Conservation (phyloP, 352 stramenopile species). For the Aphanomyces euteiches region DNA sequence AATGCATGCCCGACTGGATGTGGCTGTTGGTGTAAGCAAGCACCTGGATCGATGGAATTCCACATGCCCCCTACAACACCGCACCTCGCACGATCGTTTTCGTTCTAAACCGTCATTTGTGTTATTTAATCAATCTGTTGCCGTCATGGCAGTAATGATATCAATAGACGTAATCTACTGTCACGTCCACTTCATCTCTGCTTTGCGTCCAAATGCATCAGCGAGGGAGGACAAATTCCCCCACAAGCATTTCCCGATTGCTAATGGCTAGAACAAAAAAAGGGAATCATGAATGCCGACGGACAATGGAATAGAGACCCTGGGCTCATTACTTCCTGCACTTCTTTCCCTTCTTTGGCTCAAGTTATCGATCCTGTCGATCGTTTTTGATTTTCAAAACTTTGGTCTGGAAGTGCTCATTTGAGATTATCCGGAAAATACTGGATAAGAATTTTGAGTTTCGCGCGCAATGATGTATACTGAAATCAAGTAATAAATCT, state of each 20-base stretch:
- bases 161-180: no score
- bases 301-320: no score
- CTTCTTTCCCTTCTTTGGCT: no score
- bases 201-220: no score
- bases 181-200: background rate
- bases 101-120: background rate
- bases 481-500: constrained; percentile 17
- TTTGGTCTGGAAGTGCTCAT: background rate
- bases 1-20: constrained; percentile 74
- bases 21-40: constrained; percentile 81
- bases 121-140: constrained; percentile 21
- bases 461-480: background rate
- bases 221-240: no score
- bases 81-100: constrained; percentile 8
- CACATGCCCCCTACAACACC: constrained; percentile 3
- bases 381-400: background rate
- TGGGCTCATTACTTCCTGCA: no score
- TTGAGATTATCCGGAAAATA: constrained; percentile 7
- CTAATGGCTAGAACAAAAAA: no score
- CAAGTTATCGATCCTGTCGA: background rate
- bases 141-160: no score
- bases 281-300: no score
- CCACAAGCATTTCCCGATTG: no score
- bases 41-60: constrained; percentile 37
- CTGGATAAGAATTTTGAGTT: background rate